A percentile compares a stretch with the other conserved stretches of the same genome.
Evolutionary conservation across 768 basidiomycete genomes (phyloP).

Genomic region (Trametes gibbosa): DNA sequence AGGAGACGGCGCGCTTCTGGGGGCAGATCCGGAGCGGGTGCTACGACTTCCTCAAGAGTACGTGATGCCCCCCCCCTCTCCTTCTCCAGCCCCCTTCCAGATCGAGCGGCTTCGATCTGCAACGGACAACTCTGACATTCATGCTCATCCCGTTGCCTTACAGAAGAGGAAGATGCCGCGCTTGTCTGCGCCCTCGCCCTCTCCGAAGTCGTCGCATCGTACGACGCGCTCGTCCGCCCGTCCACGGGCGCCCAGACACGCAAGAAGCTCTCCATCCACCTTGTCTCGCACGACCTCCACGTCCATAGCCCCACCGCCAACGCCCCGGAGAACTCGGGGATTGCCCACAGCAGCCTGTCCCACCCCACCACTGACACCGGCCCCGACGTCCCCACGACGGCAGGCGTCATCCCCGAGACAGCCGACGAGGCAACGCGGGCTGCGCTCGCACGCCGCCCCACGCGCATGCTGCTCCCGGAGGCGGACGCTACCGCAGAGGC

Average conservation of each 20-base stretch:
- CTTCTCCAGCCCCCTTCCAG: neutral
- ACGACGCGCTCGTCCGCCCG: slow-evolving; percentile 22
- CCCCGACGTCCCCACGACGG: neutral
- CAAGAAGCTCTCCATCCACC: slow-evolving; percentile 27
- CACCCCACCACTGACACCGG: neutral
- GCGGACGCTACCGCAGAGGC: neutral
- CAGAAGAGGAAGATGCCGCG: slow-evolving; percentile 22
- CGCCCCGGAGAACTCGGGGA: neutral
- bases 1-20: slow-evolving; percentile 28
- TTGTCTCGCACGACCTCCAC: slow-evolving; percentile 22
- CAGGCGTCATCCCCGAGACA: neutral
- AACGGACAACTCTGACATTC: neutral
- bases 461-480: neutral
- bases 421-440: neutral
- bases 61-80: slow-evolving; percentile 5
- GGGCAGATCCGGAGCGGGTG: slow-evolving; percentile 20
- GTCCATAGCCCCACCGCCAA: neutral
- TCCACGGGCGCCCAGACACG: slow-evolving; percentile 11
- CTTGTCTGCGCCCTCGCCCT: slow-evolving; percentile 16
- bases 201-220: slow-evolving; percentile 18
- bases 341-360: neutral
- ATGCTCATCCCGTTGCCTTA: no score
- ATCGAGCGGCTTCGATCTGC: neutral
- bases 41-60: slow-evolving; percentile 27
- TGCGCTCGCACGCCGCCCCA: neutral